Evolutionary conservation across 805 yeast species (phyloP).

Genomic region (Lachancea sp.): DNA sequence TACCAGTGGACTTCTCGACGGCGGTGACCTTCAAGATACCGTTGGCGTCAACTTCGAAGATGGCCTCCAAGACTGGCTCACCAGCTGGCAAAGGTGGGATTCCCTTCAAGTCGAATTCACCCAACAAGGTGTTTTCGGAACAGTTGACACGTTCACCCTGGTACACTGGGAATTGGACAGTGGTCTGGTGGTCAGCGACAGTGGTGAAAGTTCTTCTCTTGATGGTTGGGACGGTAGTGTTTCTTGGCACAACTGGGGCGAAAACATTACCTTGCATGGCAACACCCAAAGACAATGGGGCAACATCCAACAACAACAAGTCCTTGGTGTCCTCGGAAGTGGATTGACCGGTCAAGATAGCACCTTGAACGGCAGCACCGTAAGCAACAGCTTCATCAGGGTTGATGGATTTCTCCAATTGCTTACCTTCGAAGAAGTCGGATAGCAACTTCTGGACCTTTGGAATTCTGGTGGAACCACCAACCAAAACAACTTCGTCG

Average conservation of each 20-base stretch:
- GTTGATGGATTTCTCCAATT: constrained; percentile 93
- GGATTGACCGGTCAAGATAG: constrained; percentile 90
- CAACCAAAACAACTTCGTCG: constrained; percentile 93
- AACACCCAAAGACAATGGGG: constrained; percentile 98
- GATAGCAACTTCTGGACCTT: constrained; percentile 91
- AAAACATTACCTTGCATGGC: constrained; percentile 99
- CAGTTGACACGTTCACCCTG: constrained; percentile 99
- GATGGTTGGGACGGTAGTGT: constrained; percentile 98
- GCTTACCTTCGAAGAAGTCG: constrained; percentile 95
- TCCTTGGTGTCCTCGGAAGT: constrained; percentile 91
- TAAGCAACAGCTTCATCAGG: constrained; percentile 99
- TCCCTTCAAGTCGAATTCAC: constrained; percentile 97
- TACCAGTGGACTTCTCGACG: constrained; percentile 97
- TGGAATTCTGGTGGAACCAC: constrained; percentile 99
- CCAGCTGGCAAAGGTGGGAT: constrained; percentile 99
- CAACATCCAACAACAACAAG: constrained; percentile 91
- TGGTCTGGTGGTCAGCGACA: constrained; percentile 97
- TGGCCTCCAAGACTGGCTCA: constrained; percentile 98
- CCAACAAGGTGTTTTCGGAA: constrained; percentile 92
- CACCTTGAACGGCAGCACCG: constrained; percentile 99
- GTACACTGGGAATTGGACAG: constrained; percentile 97
- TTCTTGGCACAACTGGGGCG: constrained; percentile 98
- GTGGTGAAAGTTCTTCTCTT: constrained; percentile 99
- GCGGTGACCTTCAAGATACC: constrained; percentile 99
- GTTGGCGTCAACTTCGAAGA: constrained; percentile 98